Evolutionary conservation across 2,329 filamentous ascomycete species (phyloP), one percentile per base, ranked within the genome.

Genomic region (Botryotinia narcissicola): DNA sequence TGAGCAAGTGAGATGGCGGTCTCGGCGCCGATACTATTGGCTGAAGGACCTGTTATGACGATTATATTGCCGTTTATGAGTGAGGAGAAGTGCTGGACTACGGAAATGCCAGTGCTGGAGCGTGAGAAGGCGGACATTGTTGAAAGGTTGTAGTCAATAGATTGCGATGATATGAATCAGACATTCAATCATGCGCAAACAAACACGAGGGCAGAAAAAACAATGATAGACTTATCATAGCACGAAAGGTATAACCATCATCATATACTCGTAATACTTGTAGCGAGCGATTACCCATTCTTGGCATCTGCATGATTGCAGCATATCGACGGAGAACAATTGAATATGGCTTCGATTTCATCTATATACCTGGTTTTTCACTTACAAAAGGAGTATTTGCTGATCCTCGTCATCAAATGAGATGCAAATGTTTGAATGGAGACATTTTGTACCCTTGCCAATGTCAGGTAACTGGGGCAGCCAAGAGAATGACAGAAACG

Each of bases 1-100:
- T 75, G 74, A 12, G 80, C 79, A 66, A 80, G 73, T 37, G 74
- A 70, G 62, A 77, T 61, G 10, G 77, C 76, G 18, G 73, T 76
- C 66, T 75, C 60, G 10, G 75, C 75, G 16, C 77, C 76, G 37
- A 78, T 72, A 32, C 76, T 73, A 4, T 75, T 74, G 20, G 71
- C 61, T 40, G 70, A 73, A 0, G 76, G 71, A 40, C 75, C 75
- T 10, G 76, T 79, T 61, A 79, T 75, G 14, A 76, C 68, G 59
- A 76, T 71, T 44, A 29, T 59, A 35, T 44, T 59, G 35, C 35
- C n/a, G 5, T 9, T 44, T 37, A 60, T 20, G 32, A 32, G n/a
- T n/a, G 37, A 44, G 42, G 67, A 70, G 37, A 70, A 70, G 18
- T 70, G 67, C 20, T 70, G 67, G 5, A 44, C 51, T 3, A 44